Evolutionary conservation across 2,329 filamentous ascomycete genomes (phyloP).

Genomic region (Aspergillus calidoustus): DNA sequence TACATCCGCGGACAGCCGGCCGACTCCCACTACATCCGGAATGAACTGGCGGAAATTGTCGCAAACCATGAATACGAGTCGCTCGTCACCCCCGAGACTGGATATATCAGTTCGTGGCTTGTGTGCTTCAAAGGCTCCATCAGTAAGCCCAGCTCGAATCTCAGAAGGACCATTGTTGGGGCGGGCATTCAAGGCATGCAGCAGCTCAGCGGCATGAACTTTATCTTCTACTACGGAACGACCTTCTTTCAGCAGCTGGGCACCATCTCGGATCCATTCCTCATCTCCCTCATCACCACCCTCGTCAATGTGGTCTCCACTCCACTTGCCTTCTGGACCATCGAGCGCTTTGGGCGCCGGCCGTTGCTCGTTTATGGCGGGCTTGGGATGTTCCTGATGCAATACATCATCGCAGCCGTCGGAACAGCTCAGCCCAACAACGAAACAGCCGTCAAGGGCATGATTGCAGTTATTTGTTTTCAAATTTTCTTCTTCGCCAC

Average conservation of each 20-base stretch:
- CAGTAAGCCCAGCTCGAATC: slow-evolving; percentile 58
- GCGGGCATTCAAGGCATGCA: slow-evolving; percentile 39
- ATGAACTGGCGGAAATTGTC: slow-evolving; percentile 80
- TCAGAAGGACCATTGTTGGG: slow-evolving; percentile 72
- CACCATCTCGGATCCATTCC: slow-evolving; percentile 76
- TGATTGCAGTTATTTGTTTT: slow-evolving; percentile 87
- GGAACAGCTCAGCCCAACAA: slow-evolving; percentile 64
- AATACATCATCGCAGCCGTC: slow-evolving; percentile 82
- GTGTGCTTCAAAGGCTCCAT: slow-evolving; percentile 72
- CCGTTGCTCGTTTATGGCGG: slow-evolving; percentile 78
- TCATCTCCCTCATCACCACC: slow-evolving; percentile 83
- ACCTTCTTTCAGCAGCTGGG: slow-evolving; percentile 77
- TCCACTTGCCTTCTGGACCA: slow-evolving; percentile 82
- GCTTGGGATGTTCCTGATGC: slow-evolving; percentile 79
- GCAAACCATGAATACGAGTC: slow-evolving; percentile 84
- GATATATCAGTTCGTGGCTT: slow-evolving; percentile 61
- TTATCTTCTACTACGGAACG: too few species aligned
- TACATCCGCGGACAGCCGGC: slow-evolving; percentile 71
- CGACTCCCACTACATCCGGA: slow-evolving; percentile 71
- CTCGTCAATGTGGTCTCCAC: slow-evolving; percentile 87
- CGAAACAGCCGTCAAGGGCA: slow-evolving; percentile 56
- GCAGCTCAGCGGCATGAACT: too few species aligned
- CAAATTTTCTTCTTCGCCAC: slow-evolving; percentile 92
- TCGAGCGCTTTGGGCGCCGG: slow-evolving; percentile 82
- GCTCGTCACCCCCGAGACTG: slow-evolving; percentile 36